phyloP scores from a whole-genome alignment of 495 filamentous ascomycete genomes.

The Hyaloscypha variabilis region DNA sequence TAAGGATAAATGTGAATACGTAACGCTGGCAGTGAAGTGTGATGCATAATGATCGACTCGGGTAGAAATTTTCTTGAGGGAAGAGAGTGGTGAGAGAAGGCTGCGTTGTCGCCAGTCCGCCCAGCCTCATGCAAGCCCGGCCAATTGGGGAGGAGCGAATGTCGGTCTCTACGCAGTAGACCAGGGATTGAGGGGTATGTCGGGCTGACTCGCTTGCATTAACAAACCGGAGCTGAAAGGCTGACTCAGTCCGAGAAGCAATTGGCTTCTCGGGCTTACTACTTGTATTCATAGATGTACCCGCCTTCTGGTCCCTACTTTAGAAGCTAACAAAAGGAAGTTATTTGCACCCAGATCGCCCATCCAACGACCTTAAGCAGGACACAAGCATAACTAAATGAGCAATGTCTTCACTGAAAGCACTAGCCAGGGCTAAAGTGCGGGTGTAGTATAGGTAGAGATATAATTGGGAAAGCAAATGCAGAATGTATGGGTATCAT shows the following conservation, averaged over 20 bases:
- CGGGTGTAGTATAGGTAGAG: no score
- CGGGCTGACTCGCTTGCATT: no score
- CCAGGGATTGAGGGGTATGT: neutral
- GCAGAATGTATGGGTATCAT: slow-evolving; percentile 15
- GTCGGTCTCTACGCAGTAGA: neutral
- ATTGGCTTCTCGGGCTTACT: no score
- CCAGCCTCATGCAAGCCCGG: neutral
- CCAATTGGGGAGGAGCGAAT: neutral
- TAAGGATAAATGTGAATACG: neutral
- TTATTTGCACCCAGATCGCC: no score
- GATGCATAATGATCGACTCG: neutral
- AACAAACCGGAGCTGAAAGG: no score
- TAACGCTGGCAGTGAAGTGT: neutral
- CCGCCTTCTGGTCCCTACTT: no score
- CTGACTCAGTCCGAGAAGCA: no score
- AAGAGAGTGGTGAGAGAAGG: neutral
- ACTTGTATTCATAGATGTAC: no score
- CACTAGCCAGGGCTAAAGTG: no score
- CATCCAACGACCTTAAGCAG: no score
- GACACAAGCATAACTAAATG: no score
- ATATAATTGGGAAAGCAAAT: neutral
- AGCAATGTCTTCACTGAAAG: slow-evolving; percentile 8
- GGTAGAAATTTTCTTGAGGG: neutral
- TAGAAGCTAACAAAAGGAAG: no score
- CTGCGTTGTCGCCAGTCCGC: neutral